phyloP scores from a whole-genome alignment of 495 filamentous ascomycete genomes.

The Cryomyces minteri region DNA sequence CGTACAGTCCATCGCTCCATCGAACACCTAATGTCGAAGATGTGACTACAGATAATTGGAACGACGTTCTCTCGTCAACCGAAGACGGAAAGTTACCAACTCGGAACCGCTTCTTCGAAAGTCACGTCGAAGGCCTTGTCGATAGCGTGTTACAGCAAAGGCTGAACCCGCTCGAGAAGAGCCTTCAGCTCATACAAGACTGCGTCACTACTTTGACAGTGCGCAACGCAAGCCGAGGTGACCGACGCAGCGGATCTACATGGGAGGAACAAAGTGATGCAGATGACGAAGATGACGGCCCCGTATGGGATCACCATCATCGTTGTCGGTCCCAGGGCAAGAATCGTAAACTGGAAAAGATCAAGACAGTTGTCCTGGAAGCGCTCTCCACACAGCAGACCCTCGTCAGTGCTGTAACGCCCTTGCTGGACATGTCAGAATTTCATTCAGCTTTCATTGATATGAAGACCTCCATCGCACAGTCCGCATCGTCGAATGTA shows the following conservation, averaged over 20 bases:
- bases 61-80: constrained; percentile 61
- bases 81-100: constrained; percentile 66
- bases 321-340: constrained; percentile 47
- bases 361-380: constrained; percentile 63
- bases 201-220: constrained; percentile 33
- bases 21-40: constrained; percentile 46
- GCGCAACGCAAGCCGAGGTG: constrained; percentile 19
- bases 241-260: constrained; percentile 37
- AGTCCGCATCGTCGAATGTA: constrained; percentile 12
- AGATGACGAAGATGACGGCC: constrained; percentile 79
- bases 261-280: constrained; percentile 63
- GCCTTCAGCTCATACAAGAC: constrained; percentile 56
- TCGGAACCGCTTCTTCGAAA: constrained; percentile 67
- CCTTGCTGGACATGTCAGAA: constrained; percentile 13
- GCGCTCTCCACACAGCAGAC: constrained; percentile 44
- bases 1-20: constrained; percentile 29
- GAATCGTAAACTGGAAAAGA: constrained; percentile 66
- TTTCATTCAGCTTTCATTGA: constrained; percentile 40
- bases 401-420: constrained; percentile 8
- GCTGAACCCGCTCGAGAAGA: constrained; percentile 59
- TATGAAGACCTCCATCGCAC: constrained; percentile 30
- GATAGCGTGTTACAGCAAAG: constrained; percentile 58
- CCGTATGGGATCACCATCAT: constrained; percentile 25
- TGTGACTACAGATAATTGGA: constrained; percentile 73
- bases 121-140: constrained; percentile 69